Evolutionary conservation across 2,329 filamentous ascomycete species (phyloP).

Genomic region (Diaporthe batatas): DNA sequence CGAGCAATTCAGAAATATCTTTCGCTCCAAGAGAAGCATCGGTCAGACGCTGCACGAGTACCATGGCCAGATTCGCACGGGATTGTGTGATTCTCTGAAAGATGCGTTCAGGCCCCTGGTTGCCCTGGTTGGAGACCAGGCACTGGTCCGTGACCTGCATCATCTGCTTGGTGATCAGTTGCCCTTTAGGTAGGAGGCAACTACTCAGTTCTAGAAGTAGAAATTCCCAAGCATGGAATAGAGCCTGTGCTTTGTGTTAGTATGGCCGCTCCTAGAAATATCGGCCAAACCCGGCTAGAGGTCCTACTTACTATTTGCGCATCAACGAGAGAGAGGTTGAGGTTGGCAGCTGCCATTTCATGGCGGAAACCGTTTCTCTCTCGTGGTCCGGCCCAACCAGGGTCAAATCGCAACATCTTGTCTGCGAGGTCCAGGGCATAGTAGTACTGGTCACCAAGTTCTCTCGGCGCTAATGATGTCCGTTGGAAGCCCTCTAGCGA

Average conservation of each 20-base stretch:
- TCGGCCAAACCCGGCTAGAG: neutral
- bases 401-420: conserved; percentile 81
- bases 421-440: conserved; percentile 85
- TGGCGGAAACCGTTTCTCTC: conserved; percentile 78
- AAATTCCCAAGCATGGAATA: conserved; percentile 92
- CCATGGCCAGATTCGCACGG: conserved; percentile 84
- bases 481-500: conserved; percentile 85
- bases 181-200: conserved; percentile 63
- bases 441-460: conserved; percentile 83
- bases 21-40: conserved; percentile 64
- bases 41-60: conserved; percentile 84
- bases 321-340: conserved; percentile 92
- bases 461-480: conserved; percentile 73
- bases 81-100: conserved; percentile 83
- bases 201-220: conserved; percentile 86
- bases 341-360: conserved; percentile 89
- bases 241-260: conserved; percentile 62
- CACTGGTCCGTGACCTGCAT: conserved; percentile 82
- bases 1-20: conserved; percentile 66
- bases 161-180: conserved; percentile 75
- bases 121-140: conserved; percentile 80
- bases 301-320: conserved; percentile 80
- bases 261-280: neutral
- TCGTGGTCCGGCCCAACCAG: conserved; percentile 78
- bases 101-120: conserved; percentile 81